A percentile compares a stretch with the other conserved stretches of the same genome.
Evolutionary conservation across 139 green algal species (phyloP).

Genomic region (Gonium pectorale): DNA sequence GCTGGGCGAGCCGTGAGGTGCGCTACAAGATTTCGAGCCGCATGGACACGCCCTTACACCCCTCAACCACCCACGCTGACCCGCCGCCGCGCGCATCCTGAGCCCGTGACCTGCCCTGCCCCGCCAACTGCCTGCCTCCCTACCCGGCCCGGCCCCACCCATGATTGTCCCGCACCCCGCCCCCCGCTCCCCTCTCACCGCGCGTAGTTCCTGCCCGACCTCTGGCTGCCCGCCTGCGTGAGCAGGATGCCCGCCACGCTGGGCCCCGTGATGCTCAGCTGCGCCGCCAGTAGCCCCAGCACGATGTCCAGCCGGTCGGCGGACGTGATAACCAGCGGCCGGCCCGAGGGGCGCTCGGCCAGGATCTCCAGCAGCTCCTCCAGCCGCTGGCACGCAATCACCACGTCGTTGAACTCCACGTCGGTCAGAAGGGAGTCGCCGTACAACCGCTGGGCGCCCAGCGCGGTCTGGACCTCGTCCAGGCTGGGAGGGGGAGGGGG

Average conservation of each 20-base stretch:
- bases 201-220: slow-evolving; percentile 41
- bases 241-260: slow-evolving; percentile 74
- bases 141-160: no score
- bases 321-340: slow-evolving; percentile 64
- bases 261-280: slow-evolving; percentile 60
- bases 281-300: slow-evolving; percentile 66
- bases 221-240: slow-evolving; percentile 49
- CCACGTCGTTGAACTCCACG: slow-evolving; percentile 59
- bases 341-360: slow-evolving; percentile 43
- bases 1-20: no score
- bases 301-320: slow-evolving; percentile 72
- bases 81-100: no score
- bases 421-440: slow-evolving; percentile 64
- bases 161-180: no score
- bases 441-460: slow-evolving; percentile 70
- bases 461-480: slow-evolving; percentile 73
- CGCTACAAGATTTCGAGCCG: no score
- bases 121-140: no score
- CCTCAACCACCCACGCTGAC: no score
- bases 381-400: slow-evolving; percentile 63
- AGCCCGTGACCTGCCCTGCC: no score
- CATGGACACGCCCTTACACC: no score
- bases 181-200: slow-evolving; percentile 16
- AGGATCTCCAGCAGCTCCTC: slow-evolving; percentile 64
- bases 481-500: slow-evolving; percentile 57